These are phyloP conservation scores for Chlorella vulgaris DNA, from an alignment of 139 green algal genomes.

Conservation along the genomic window DNA sequence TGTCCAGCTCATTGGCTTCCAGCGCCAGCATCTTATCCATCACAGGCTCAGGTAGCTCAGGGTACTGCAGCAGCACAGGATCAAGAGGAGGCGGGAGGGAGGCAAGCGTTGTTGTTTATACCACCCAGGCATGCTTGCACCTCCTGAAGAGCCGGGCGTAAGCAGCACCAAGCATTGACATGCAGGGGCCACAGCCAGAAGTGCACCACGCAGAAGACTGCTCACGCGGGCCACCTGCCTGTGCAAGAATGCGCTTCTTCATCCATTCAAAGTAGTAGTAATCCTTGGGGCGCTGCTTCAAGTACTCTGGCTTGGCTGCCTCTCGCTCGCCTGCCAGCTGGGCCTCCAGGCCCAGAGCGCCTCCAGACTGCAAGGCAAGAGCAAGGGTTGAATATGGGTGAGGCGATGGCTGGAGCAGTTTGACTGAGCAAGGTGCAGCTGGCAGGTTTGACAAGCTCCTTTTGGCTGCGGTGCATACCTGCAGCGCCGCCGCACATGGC, in stretches of 20 bases:
- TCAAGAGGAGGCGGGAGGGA: neutral
- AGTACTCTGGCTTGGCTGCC: constrained; percentile 53
- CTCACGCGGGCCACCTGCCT: neutral
- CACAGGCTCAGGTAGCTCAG: constrained; percentile 65
- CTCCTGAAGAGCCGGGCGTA: too few relatives aligned
- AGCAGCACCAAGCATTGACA: too few relatives aligned
- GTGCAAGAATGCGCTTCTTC: constrained; percentile 55
- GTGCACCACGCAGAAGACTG: neutral
- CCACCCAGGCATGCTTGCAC: neutral
- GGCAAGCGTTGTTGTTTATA: neutral
- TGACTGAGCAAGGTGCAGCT: too few relatives aligned
- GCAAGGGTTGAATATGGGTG: too few relatives aligned
- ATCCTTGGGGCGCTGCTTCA: constrained; percentile 64
- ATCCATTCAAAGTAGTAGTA: constrained; percentile 85
- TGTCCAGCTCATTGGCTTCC: constrained; percentile 77
- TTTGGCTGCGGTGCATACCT: constrained; percentile 20
- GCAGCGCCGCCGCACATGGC: constrained; percentile 20
- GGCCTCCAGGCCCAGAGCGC: constrained; percentile 34
- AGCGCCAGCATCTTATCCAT: constrained; percentile 75
- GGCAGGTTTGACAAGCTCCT: too few relatives aligned
- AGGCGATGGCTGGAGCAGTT: too few relatives aligned
- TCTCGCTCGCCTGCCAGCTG: constrained; percentile 46
- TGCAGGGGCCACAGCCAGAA: too few relatives aligned
- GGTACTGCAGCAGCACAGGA: constrained; percentile 24
- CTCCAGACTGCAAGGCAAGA: constrained; percentile 5